phyloP scores from a whole-genome alignment of 768 basidiomycete species.

The Boletus insuetus region DNA sequence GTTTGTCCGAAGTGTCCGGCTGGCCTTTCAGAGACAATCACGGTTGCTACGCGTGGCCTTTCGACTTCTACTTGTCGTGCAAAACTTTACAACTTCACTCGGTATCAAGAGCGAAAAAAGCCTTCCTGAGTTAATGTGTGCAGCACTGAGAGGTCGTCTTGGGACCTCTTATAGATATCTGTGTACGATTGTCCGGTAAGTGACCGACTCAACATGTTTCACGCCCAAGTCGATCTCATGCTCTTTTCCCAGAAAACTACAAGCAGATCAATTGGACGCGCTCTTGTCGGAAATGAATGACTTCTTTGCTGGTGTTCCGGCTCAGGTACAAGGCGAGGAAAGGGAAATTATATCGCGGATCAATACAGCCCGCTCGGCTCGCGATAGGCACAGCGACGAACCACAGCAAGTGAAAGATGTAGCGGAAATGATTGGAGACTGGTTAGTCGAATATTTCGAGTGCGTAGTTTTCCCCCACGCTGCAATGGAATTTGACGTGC shows the following conservation, averaged over 20 bases:
- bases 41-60: slow-evolving; percentile 47
- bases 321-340: slow-evolving; percentile 34
- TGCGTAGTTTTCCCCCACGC: slow-evolving; percentile 25
- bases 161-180: slow-evolving; percentile 44
- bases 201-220: background rate
- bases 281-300: slow-evolving; percentile 42
- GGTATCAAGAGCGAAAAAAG: slow-evolving; percentile 41
- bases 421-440: slow-evolving; percentile 39
- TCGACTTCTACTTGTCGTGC: slow-evolving; percentile 42
- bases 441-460: slow-evolving; percentile 53
- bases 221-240: slow-evolving; percentile 13
- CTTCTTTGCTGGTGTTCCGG: slow-evolving; percentile 37
- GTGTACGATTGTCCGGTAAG: slow-evolving; percentile 49
- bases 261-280: slow-evolving; percentile 27
- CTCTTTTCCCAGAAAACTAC: slow-evolving; percentile 39
- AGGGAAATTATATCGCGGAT: slow-evolving; percentile 29
- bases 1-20: slow-evolving; percentile 39
- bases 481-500: background rate
- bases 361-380: slow-evolving; percentile 16
- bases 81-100: slow-evolving; percentile 40
- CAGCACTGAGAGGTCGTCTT: slow-evolving; percentile 43
- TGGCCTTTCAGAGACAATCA: slow-evolving; percentile 31
- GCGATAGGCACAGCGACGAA: slow-evolving; percentile 19
- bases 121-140: slow-evolving; percentile 42
- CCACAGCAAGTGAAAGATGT: slow-evolving; percentile 16